A percentile compares a stretch with the other conserved stretches of the same genome.
Conservation (phyloP, 1,139 yeast genomes). For the Saccharomycopsis hybrid region DNA sequence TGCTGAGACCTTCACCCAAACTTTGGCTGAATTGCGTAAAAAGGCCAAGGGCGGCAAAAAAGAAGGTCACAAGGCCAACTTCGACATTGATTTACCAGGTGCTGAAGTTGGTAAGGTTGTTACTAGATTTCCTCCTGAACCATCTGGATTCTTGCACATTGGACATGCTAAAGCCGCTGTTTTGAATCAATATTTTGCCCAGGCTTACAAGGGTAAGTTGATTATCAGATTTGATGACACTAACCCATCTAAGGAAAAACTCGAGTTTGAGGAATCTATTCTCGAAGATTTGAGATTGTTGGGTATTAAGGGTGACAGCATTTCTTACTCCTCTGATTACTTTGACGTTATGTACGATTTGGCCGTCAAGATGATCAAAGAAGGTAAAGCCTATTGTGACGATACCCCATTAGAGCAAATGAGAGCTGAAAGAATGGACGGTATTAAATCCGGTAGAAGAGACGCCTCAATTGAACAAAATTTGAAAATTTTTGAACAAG, state of each 20-base stretch:
- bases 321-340: conserved; percentile 89
- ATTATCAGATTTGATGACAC: conserved; percentile 96
- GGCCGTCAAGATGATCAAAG: conserved; percentile 80
- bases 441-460: conserved; percentile 85
- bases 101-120: conserved; percentile 93
- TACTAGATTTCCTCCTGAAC: conserved; percentile 92
- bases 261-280: conserved; percentile 86
- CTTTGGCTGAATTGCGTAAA: conserved; percentile 70
- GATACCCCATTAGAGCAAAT: conserved; percentile 88
- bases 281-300: conserved; percentile 19
- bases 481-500: conserved; percentile 73
- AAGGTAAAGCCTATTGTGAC: conserved; percentile 94
- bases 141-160: conserved; percentile 54
- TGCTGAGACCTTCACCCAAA: conserved; percentile 60
- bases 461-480: conserved; percentile 89
- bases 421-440: conserved; percentile 98
- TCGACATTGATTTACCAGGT: conserved; percentile 84
- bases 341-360: conserved; percentile 84
- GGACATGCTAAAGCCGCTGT: conserved; percentile 98
- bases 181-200: conserved; percentile 91
- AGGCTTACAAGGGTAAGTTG: conserved; percentile 86
- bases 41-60: conserved; percentile 59
- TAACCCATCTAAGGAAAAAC: conserved; percentile 91
- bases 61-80: conserved; percentile 82
- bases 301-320: conserved; percentile 59